Evolutionary conservation across 805 yeast genomes (phyloP), one percentile per base, ranked within the genome.

Genomic region (Blastobotrys peoriensis): DNA sequence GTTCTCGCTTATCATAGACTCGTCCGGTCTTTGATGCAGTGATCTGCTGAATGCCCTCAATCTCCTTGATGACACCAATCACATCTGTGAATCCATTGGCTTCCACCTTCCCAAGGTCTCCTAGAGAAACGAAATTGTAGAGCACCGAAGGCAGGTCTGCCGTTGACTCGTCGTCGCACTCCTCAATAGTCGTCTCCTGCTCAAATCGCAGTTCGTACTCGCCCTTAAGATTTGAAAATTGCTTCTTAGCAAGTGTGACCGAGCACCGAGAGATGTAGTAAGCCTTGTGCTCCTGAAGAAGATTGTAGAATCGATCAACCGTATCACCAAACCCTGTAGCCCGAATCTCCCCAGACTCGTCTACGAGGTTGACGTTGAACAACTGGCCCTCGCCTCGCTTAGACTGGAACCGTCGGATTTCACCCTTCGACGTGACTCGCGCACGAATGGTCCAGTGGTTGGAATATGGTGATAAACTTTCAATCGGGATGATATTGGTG

Each of bases 291-390:
- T 88, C 98, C 62, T 85, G 85, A 41, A 93, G 66, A 23, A 79
- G 57, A 54, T 83, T 85, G 67, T 77, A 81, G 60, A 77, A 83
- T 60, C 78, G 79, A 48, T 85, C 95, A 9, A 91, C 96, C 56
- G 76, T 75, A 33, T 86, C 91, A 62, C 85, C 86, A 66, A 93
- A 93, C 1, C 93, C 96, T 2, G 98, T 88, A 8, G 96, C 97
- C 58, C 93, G 76, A 55, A 93, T 93, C 68, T 93, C 98, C 57
- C 93, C 96, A 4, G 96, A 84, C 62, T 93, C 95, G 62, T 93
- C 98, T 46, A 91, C 67, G 47, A 93, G 79, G 55, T 87, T 86
- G 23, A 87, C 86, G 56, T 83, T 84, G 70, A 93, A 88, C 48
- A 93, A 73, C 63, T 86, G 85, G 44, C 98, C 98, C 51, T 82